Percentiles rank a stretch among this genome's conserved stretches.
phyloP scores from a whole-genome alignment of 768 basidiomycete genomes.

The Strobilomyces echinocephalus region DNA sequence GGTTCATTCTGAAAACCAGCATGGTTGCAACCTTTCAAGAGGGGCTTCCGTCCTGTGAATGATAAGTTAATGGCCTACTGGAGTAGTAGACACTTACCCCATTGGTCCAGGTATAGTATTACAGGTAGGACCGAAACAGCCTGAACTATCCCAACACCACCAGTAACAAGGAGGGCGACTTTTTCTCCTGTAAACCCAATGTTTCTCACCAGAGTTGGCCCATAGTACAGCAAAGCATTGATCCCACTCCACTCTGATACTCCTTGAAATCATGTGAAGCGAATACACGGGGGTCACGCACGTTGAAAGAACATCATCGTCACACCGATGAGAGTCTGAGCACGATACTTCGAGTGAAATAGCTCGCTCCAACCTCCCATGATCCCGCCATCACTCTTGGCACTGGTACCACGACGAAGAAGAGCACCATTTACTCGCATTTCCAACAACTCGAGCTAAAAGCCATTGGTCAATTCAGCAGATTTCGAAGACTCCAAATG shows the following conservation, averaged over 20 bases:
- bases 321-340: constrained; percentile 65
- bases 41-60: constrained; percentile 53
- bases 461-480: background rate
- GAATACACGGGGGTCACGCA: constrained; percentile 31
- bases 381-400: constrained; percentile 14
- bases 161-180: constrained; percentile 61
- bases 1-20: background rate
- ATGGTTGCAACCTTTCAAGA: constrained; percentile 45
- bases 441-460: constrained; percentile 67
- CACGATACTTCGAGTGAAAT: constrained; percentile 48
- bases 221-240: constrained; percentile 80
- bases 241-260: constrained; percentile 79
- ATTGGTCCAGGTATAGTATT: constrained; percentile 62
- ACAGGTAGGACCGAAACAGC: constrained; percentile 72
- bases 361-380: constrained; percentile 50
- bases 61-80: background rate
- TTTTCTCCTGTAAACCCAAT: constrained; percentile 61
- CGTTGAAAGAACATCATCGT: constrained; percentile 83
- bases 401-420: constrained; percentile 34
- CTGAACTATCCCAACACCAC: constrained; percentile 76
- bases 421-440: constrained; percentile 66
- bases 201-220: constrained; percentile 62
- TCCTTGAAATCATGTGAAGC: background rate
- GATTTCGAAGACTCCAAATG: background rate
- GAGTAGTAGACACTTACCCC: constrained; percentile 38